phyloP scores from a whole-genome alignment of 345 rosid genomes.

The Arabidopsis suecica region DNA sequence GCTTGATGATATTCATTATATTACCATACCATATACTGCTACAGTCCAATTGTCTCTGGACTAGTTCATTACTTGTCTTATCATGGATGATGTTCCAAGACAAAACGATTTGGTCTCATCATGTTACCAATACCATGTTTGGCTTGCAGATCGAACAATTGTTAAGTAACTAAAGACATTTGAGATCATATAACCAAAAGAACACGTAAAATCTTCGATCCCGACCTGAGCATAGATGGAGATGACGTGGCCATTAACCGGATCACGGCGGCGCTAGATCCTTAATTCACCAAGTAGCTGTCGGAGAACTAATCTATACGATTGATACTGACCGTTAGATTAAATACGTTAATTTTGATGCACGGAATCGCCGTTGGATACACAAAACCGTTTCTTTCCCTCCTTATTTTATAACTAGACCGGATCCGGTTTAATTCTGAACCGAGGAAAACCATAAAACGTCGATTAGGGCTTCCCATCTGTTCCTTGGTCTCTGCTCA shows the following conservation, averaged over 20 bases:
- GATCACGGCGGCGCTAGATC: neutral
- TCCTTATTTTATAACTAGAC: neutral
- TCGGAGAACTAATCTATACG: neutral
- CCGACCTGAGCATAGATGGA: no score
- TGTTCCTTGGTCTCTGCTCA: neutral
- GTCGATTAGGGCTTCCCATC: conserved; percentile 9
- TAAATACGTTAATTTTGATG: neutral
- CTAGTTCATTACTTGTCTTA: neutral
- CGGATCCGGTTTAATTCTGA: conserved; percentile 11
- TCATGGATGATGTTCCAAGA: neutral
- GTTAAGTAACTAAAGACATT: conserved; percentile 13
- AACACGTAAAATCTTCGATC: neutral
- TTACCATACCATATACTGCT: no score
- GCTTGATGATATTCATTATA: no score
- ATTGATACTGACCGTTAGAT: conserved; percentile 5
- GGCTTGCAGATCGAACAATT: neutral
- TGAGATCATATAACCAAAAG: conserved; percentile 57
- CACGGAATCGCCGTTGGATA: conserved; percentile 16
- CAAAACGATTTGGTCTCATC: conserved; percentile 2
- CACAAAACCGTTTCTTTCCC: neutral
- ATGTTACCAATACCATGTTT: no score
- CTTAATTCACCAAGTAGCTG: neutral
- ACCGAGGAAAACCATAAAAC: conserved; percentile 12
- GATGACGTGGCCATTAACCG: neutral
- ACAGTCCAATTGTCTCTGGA: neutral